These are phyloP conservation scores for Irpex sp. DNA, from an alignment of 1,284 basidiomycete genomes.

Conservation along the genomic window DNA sequence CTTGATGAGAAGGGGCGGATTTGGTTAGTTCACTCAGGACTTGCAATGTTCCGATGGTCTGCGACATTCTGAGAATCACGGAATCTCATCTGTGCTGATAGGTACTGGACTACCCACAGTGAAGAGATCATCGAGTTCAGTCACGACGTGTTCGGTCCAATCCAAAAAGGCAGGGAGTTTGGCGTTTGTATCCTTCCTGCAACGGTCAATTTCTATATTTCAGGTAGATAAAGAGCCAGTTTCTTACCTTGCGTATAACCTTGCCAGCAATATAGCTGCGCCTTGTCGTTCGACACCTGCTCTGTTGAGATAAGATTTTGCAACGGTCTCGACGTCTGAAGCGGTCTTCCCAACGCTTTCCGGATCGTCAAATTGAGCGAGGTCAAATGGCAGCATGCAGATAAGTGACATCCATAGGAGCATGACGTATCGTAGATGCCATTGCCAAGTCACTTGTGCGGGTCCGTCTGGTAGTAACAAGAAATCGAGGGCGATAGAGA, in stretches of 20 bases:
- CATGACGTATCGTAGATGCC: slow-evolving; percentile 84
- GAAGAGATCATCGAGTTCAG: slow-evolving; percentile 42
- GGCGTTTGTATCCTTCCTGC: slow-evolving; percentile 60
- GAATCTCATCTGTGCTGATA: not conserved
- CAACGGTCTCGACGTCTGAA: slow-evolving; percentile 54
- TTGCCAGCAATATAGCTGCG: slow-evolving; percentile 69
- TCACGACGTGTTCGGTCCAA: slow-evolving; percentile 39
- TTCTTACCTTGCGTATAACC: slow-evolving; percentile 72
- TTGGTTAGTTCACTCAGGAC: slow-evolving; percentile 75
- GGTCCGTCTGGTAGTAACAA: slow-evolving; percentile 51
- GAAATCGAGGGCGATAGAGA: slow-evolving; percentile 72
- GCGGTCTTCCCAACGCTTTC: slow-evolving; percentile 47
- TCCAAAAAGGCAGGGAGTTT: slow-evolving; percentile 50
- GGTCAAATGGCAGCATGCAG: slow-evolving; percentile 91
- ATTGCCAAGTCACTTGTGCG: slow-evolving; percentile 44
- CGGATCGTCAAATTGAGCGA: slow-evolving; percentile 77
- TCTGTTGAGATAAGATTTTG: slow-evolving; percentile 56
- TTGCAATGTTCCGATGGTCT: slow-evolving; percentile 73
- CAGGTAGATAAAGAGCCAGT: not conserved
- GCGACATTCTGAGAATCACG: not conserved
- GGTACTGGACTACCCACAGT: slow-evolving; percentile 36
- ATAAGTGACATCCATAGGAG: slow-evolving; percentile 94
- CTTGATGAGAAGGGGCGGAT: slow-evolving; percentile 55
- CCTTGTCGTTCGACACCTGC: slow-evolving; percentile 83
- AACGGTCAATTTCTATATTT: slow-evolving; percentile 7